Evolutionary conservation across 2,329 filamentous ascomycete species (phyloP), one percentile per base, ranked within the genome.

Genomic region (Colletotrichum sp.): DNA sequence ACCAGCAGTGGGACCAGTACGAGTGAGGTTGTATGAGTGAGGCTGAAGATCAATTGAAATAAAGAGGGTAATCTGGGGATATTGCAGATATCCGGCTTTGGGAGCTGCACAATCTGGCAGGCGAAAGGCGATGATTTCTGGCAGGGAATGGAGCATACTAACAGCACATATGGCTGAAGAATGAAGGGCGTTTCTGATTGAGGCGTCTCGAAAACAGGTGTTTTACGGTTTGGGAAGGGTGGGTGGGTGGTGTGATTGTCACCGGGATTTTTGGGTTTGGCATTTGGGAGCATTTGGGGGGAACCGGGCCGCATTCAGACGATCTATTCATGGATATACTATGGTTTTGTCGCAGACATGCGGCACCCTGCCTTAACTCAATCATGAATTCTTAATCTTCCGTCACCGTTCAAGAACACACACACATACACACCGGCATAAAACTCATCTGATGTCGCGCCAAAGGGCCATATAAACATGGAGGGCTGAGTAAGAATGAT

Each of bases 1-100:
- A 85, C 57, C 83, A 80, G 58, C 81, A 82, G 72, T 87, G 86
- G 86, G 86, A 86, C 76, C 80, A 67, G 28, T 74, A 76, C 6
- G 72, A 76, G 10, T 76, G 32, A 75, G 36, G n/a, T 15, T 15
- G 21, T 74, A 76, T 15, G 72, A 76, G 15, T 76, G 32, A 75
- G 36, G 30, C 3, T 36, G 21, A 9, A 12, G 21, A 9, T 30
- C 10, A 9, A 16, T 16, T 6, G 13, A 65, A 26, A 30, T 3
- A 15, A 24, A 26, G 13, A 18, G 18, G 5, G 21, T 24, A 48
- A 18, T 18, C 28, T 16, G 1, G 26, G 63, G 3, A 16, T 1
- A 30, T 4, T 64, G 18, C n/a, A 1, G 1, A 64, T 38, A 12
- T 24, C n/a, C 32, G 15, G 9, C 3, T 26, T 58, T 30, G 21